Evolutionary conservation across 495 filamentous ascomycete genomes (phyloP).

Genomic region (Talaromyces proteolyticus): DNA sequence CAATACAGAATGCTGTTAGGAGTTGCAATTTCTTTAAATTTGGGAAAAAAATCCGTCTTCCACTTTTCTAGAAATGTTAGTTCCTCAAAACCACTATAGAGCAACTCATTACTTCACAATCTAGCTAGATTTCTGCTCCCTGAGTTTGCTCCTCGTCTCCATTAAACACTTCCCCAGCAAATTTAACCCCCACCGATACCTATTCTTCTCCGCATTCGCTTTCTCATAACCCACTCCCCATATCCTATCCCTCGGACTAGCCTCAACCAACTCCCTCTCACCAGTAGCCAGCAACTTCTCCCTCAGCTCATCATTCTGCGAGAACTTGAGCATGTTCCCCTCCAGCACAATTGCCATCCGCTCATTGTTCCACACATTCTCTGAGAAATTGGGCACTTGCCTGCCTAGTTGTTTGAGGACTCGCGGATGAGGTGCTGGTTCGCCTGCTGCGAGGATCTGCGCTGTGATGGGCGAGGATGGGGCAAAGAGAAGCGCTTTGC

Average conservation of each 20-base stretch:
- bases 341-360: conserved; percentile 51
- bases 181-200: conserved; percentile 59
- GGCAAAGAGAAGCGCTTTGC: conserved; percentile 51
- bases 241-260: conserved; percentile 53
- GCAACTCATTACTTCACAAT: no score
- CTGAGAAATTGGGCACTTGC: conserved; percentile 47
- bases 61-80: no score
- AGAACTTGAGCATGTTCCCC: conserved; percentile 59
- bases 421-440: conserved; percentile 24
- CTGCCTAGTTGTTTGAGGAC: conserved; percentile 52
- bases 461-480: conserved; percentile 22
- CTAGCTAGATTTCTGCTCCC: conserved; percentile 20
- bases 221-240: conserved; percentile 63
- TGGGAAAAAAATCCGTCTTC: no score
- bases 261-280: conserved; percentile 56
- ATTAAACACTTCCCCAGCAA: conserved; percentile 57
- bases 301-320: conserved; percentile 28
- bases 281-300: conserved; percentile 50
- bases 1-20: no score
- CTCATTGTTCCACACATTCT: conserved; percentile 44
- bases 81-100: no score
- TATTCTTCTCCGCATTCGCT: conserved; percentile 37
- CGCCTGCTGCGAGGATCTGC: conserved; percentile 29
- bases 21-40: no score
- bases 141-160: conserved; percentile 37